Conservation (phyloP, 2,329 filamentous ascomycete genomes). For the Scleromitrula shiraiana region DNA sequence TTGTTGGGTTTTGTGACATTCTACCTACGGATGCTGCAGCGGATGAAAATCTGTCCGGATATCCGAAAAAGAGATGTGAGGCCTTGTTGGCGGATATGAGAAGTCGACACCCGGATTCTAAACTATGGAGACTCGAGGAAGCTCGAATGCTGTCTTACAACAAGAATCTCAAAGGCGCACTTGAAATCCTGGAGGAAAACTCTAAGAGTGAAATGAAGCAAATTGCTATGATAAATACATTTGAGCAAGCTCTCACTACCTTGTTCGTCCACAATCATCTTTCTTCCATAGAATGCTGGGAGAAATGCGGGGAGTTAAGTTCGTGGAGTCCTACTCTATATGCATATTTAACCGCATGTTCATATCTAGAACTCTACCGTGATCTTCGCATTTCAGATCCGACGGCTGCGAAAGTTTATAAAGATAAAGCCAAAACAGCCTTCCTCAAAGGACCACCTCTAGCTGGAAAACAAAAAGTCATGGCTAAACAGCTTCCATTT, state of each 20-base stretch:
- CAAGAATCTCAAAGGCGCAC: conserved; percentile 56
- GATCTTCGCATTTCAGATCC: conserved; percentile 39
- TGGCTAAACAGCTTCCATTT: conserved; percentile 83
- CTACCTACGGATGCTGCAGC: conserved; percentile 55
- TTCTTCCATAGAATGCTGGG: conserved; percentile 65
- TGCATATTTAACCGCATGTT: conserved; percentile 75
- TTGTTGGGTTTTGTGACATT: conserved; percentile 83
- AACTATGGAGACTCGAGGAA: conserved; percentile 84
- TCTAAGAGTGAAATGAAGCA: conserved; percentile 72
- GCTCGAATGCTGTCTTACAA: conserved; percentile 66
- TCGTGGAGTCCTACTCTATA: conserved; percentile 89
- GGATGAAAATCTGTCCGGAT: conserved; percentile 53
- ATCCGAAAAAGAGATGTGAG: conserved; percentile 61
- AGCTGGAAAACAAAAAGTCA: conserved; percentile 80
- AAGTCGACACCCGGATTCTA: conserved; percentile 67
- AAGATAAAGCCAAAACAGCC: conserved; percentile 58
- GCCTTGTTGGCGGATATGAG: conserved; percentile 67
- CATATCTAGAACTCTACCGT: conserved; percentile 77
- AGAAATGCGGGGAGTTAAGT: conserved; percentile 69
- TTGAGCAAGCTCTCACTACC: conserved; percentile 70
- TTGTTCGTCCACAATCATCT: conserved; percentile 76
- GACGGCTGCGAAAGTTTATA: conserved; percentile 46
- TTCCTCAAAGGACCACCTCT: conserved; percentile 64
- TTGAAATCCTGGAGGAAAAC: conserved; percentile 54
- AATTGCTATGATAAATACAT: conserved; percentile 74